Evolutionary conservation across 257 asterid genomes (phyloP).

Genomic region (Handroanthus guayacan): DNA sequence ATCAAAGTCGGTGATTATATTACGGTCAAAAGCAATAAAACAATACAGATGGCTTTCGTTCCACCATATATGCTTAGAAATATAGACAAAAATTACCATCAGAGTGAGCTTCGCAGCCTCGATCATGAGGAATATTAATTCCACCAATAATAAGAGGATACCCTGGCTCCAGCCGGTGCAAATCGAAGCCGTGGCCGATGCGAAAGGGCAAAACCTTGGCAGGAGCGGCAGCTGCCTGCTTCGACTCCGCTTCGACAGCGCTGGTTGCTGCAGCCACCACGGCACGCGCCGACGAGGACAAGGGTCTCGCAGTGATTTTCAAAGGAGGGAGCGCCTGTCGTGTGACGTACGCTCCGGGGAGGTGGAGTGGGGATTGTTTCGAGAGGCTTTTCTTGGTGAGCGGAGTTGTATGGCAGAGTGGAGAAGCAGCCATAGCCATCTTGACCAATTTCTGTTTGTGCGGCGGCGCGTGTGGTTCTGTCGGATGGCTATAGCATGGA

Average conservation of each 20-base stretch:
- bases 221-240: slow-evolving; percentile 22
- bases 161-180: slow-evolving; percentile 82
- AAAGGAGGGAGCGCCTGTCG: slow-evolving; percentile 23
- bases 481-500: slow-evolving; percentile 1
- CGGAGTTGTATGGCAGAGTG: slow-evolving; percentile 17
- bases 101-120: slow-evolving; percentile 90
- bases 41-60: not conserved
- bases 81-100: slow-evolving; percentile 55
- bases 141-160: slow-evolving; percentile 88
- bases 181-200: slow-evolving; percentile 86
- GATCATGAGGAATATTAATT: slow-evolving; percentile 73
- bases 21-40: not conserved
- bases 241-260: slow-evolving; percentile 58
- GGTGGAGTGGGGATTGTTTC: slow-evolving; percentile 19
- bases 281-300: slow-evolving; percentile 21
- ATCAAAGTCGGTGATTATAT: not conserved
- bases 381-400: slow-evolving; percentile 14
- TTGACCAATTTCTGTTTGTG: not conserved
- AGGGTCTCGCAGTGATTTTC: slow-evolving; percentile 27
- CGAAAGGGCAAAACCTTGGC: slow-evolving; percentile 73
- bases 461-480: slow-evolving; percentile 19
- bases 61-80: not conserved
- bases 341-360: slow-evolving; percentile 9
- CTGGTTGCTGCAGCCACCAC: slow-evolving; percentile 42
- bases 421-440: slow-evolving; percentile 46